These are phyloP conservation scores for Rhodotorula glutinis DNA, from an alignment of 1,284 basidiomycete species.

Conservation along the genomic window DNA sequence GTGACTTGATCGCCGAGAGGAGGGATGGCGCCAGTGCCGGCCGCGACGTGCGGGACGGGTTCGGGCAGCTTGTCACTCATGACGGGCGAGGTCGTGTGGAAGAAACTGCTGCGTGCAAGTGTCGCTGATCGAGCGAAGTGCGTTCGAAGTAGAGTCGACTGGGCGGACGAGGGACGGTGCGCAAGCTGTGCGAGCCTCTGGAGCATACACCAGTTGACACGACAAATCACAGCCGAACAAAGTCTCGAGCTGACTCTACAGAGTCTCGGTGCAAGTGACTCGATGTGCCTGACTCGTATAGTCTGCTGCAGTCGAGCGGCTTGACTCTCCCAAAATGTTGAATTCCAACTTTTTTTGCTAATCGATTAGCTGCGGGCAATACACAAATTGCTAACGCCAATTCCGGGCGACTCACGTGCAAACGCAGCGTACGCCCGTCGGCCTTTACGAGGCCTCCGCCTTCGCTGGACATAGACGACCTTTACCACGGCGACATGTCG, in stretches of 20 bases:
- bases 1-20: background rate
- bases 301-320: too few relatives aligned
- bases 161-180: background rate
- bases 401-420: too few relatives aligned
- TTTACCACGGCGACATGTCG: background rate
- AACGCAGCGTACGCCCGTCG: too few relatives aligned
- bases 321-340: too few relatives aligned
- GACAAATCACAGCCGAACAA: background rate
- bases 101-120: background rate
- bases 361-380: too few relatives aligned
- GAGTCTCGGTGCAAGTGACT: too few relatives aligned
- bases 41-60: conserved; percentile 1
- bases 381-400: too few relatives aligned
- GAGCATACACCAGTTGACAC: background rate
- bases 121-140: background rate
- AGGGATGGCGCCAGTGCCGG: background rate
- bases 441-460: too few relatives aligned
- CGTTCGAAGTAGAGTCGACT: background rate
- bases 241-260: background rate
- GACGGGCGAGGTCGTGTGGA: background rate
- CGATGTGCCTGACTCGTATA: too few relatives aligned
- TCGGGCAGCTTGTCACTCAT: conserved; percentile 2
- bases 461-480: too few relatives aligned
- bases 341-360: too few relatives aligned
- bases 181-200: background rate